Evolutionary conservation across 2,329 filamentous ascomycete species (phyloP).

Genomic region (Geosmithia putterillii): DNA sequence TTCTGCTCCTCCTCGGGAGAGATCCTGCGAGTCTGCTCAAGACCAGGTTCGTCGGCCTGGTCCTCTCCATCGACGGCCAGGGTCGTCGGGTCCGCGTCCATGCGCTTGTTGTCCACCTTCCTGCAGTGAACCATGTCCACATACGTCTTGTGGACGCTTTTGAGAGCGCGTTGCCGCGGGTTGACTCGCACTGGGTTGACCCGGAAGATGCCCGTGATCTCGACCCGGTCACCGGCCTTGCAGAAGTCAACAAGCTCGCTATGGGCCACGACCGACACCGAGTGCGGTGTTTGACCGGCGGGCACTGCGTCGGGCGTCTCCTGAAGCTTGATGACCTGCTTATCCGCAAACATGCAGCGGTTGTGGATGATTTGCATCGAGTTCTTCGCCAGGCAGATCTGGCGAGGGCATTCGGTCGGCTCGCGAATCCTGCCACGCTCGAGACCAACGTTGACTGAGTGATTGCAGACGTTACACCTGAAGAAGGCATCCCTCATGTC

Average conservation of each 20-base stretch:
- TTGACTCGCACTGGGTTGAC: constrained; percentile 90
- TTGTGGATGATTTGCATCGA: constrained; percentile 99
- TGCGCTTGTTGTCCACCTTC: constrained; percentile 88
- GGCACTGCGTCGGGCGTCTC: constrained; percentile 93
- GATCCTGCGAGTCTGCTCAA: constrained; percentile 76
- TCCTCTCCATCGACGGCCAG: constrained; percentile 67
- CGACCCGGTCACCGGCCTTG: constrained; percentile 91
- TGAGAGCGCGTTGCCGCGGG: constrained; percentile 81
- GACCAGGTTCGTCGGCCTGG: constrained; percentile 51
- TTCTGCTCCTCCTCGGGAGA: constrained; percentile 77
- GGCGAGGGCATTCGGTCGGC: constrained; percentile 77
- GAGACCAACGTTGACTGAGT: constrained; percentile 80
- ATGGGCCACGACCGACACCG: constrained; percentile 90
- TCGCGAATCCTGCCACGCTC: constrained; percentile 95
- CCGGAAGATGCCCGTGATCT: constrained; percentile 94
- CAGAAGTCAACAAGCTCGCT: constrained; percentile 96
- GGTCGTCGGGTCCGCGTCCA: constrained; percentile 84
- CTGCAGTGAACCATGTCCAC: constrained; percentile 92
- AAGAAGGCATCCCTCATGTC: constrained; percentile 99
- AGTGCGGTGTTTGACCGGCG: constrained; percentile 92
- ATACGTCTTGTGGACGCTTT: constrained; percentile 96
- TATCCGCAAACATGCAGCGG: constrained; percentile 86
- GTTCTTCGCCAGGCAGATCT: constrained; percentile 72
- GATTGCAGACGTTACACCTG: constrained; percentile 85
- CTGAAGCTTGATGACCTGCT: constrained; percentile 97